Percentiles rank a stretch among this genome's conserved stretches.
Conservation (phyloP, 1,284 basidiomycete genomes). For the Amylostereum chailletii region DNA sequence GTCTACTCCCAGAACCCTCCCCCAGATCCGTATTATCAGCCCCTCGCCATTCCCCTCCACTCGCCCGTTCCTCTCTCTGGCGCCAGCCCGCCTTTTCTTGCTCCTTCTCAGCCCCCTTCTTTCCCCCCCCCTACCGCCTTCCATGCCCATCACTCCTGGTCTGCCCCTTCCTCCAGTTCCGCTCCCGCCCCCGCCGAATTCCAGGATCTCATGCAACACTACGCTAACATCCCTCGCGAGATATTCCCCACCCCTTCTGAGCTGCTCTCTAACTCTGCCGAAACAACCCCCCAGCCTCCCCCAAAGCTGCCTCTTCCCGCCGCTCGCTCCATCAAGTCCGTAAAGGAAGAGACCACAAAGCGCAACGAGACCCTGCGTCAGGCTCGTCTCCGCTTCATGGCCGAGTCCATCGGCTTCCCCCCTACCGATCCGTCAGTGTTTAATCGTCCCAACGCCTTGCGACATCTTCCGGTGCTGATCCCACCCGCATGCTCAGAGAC, state of each 20-base stretch:
- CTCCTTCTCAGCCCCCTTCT: slow-evolving; percentile 1
- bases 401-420: slow-evolving; percentile 45
- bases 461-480: not conserved
- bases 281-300: not conserved
- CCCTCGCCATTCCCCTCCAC: slow-evolving; percentile 3
- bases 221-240: slow-evolving; percentile 22
- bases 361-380: slow-evolving; percentile 37
- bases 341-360: not conserved
- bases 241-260: slow-evolving; percentile 61
- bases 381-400: slow-evolving; percentile 41
- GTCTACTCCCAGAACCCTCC: too few relatives aligned
- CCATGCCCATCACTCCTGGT: not conserved
- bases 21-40: too few relatives aligned
- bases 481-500: slow-evolving; percentile 31
- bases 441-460: not conserved
- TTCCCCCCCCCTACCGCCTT: not conserved
- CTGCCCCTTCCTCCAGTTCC: not conserved
- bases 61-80: slow-evolving; percentile 9
- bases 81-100: slow-evolving; percentile 8
- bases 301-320: not conserved
- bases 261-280: slow-evolving; percentile 37
- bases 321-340: slow-evolving; percentile 5
- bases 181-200: not conserved
- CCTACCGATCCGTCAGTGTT: slow-evolving; percentile 49
- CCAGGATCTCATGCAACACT: slow-evolving; percentile 18